Conservation (phyloP, 2,329 filamentous ascomycete genomes). For the Fusarium sambucinum region DNA sequence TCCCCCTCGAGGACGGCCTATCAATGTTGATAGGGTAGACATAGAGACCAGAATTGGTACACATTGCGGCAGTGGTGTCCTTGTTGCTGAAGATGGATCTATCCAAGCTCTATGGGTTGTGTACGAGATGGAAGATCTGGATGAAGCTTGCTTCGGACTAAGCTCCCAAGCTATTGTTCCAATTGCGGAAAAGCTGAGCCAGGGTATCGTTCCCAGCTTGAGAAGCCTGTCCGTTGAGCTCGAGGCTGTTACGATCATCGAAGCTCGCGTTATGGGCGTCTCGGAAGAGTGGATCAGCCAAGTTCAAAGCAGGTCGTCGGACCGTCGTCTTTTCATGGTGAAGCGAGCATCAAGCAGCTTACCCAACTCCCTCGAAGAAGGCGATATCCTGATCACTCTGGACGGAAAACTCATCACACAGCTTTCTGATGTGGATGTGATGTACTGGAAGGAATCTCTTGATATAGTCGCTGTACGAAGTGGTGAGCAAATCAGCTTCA, state of each 20-base stretch:
- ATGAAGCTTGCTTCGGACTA: conserved; percentile 72
- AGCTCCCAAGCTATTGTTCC: conserved; percentile 88
- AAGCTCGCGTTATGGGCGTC: conserved; percentile 96
- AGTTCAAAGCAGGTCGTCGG: conserved; percentile 88
- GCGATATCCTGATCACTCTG: conserved; percentile 90
- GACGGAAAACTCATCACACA: conserved; percentile 93
- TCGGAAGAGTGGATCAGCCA: conserved; percentile 94
- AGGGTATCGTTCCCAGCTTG: conserved; percentile 80
- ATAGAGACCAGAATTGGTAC: conserved; percentile 92
- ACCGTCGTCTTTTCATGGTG: conserved; percentile 98
- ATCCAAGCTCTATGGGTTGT: conserved; percentile 97
- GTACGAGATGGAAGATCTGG: conserved; percentile 60
- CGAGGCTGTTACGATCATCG: conserved; percentile 93
- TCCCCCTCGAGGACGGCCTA: conserved; percentile 91
- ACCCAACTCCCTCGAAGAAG: conserved; percentile 77
- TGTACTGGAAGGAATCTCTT: conserved; percentile 89
- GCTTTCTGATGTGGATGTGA: conserved; percentile 91
- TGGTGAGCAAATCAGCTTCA: conserved; percentile 79
- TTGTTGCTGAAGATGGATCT: conserved; percentile 88
- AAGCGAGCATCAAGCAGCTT: conserved; percentile 77
- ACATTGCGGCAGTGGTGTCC: conserved; percentile 92
- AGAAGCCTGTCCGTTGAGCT: conserved; percentile 95
- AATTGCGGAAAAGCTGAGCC: conserved; percentile 86
- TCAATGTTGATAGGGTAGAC: conserved; percentile 96
- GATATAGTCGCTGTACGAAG: conserved; percentile 91